Base-by-base conservation (phyloP, 2,329 filamentous ascomycete species). In the Myriosclerotinia curreyana region DNA sequence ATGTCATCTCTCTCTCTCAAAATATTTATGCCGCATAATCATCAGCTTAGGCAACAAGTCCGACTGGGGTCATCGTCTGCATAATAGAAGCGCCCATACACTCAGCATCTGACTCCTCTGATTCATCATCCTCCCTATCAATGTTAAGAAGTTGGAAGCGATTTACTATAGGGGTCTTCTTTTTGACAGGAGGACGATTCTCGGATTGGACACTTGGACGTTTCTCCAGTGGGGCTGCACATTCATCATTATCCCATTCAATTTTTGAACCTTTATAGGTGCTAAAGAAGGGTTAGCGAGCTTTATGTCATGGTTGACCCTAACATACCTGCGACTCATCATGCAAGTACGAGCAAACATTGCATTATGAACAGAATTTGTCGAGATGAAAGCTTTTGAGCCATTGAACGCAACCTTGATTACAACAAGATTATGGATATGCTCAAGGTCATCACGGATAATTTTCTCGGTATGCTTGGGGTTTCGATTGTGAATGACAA, bases 341-440 rank as follows among this genome's bases (percentile, higher is more conserved):
- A 96, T 90, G 77, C 91, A 95, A 12, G 84, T 90, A 22, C 85
- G 83, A 11, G 91, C 90, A 75, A 88, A 91, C 60, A 91, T 81
- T 14, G 91, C 89, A 67, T 89, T 87, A 71, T 88, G 83, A 12
- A 96, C 82, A 0, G 90, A 92, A 74, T 93, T 96, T 9, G 88
- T 91, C 63, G 84, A 86, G 68, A 96, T 85, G 74, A 84, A 84
- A 65, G 83, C 88, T 74, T 86, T 83, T 5, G 80, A 80, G 22
- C 80, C 78, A 3, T 77, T 75, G 74, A 90, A 88, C 9, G 77
- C 76, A 52, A 95, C 77, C 51, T 83, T 83, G 71, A 95, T 80
- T 14, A 96, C 83, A 28, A 88, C 79, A 1, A 96, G 80, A 67
- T 91, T 90, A 77, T 94, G 87, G 66, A 96, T 94, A 73, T 96